Base-by-base conservation (phyloP, 768 basidiomycete genomes). In the Macrolepiota dolichaula region DNA sequence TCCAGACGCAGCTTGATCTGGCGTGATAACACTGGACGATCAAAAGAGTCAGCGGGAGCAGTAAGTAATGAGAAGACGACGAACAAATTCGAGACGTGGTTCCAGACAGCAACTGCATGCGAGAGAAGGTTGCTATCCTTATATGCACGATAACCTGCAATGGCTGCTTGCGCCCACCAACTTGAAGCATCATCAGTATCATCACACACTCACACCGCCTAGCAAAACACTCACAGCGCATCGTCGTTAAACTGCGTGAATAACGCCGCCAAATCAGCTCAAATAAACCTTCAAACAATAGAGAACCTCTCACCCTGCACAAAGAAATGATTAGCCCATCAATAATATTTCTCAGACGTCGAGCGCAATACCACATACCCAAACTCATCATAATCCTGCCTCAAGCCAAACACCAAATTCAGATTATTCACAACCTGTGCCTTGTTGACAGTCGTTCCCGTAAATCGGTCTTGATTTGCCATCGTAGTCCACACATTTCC, bases 121-220 rank as follows among this genome's bases (percentile, higher is more conserved):
- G 71, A 69, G 44, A 82, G 64, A 13, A 82, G 67, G 29, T 71
- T 76, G 2, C 67, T 59, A 63, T 82, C 78, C n/a, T 68, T 70
- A 57, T 84, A 84, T 2, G 79, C 79, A 56, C 79, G 74, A 64
- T 80, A 78, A 6, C 75, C 81, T 55, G 83, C 81, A 44, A 79
- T 66, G 0, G 81, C 79, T n/a, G 81, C 77, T 59, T 75, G 77
- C 2, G 80, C 83, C 83, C 83, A 84, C 82, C 82, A 84, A 62
- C 81, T 76, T 38, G 7, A 12, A 25, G 38, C 36, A 9, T 29
- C 13, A 27, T 40, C 42, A 32, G 19, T 2, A 40, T 15, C 47
- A 42, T 4, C 44, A 27, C 22, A 17, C 6, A 13, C 7, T n/a
- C n/a, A 15, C 50, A 53, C 38, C 38, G 11, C 36, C 19, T 13